Evolutionary conservation across 169 alveolate genomes (phyloP).

Genomic region (Plasmodium vinckei): DNA sequence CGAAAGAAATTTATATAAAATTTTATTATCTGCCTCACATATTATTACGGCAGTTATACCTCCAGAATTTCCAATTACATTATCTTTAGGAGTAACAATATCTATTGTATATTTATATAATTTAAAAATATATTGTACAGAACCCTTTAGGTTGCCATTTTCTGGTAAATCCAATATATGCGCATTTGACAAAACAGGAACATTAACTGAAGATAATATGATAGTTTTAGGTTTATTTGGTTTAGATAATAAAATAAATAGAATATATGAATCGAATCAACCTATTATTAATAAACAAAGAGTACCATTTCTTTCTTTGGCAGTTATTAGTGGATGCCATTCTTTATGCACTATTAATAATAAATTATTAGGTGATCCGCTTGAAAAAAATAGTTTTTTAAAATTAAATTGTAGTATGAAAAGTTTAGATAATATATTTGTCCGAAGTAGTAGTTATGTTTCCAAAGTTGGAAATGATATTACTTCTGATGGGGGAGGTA

Average conservation of each 20-base stretch:
- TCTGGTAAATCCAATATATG: constrained; percentile 94
- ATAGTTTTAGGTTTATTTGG: constrained; percentile 86
- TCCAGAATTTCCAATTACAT: constrained; percentile 98
- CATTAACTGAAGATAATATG: constrained; percentile 95
- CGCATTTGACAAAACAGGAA: constrained; percentile 99
- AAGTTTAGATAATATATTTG: constrained; percentile 55
- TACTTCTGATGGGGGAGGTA: background rate
- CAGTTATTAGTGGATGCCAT: constrained; percentile 96
- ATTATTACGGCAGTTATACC: constrained; percentile 99
- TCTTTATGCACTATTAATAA: constrained; percentile 90
- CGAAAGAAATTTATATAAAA: constrained; percentile 86
- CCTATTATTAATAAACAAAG: constrained; percentile 37
- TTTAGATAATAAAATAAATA: constrained; percentile 18
- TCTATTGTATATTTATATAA: constrained; percentile 93
- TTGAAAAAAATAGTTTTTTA: constrained; percentile 93
- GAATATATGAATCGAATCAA: constrained; percentile 33
- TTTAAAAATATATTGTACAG: constrained; percentile 97
- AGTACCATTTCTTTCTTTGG: constrained; percentile 86
- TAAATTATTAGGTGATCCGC: constrained; percentile 96
- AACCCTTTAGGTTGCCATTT: constrained; percentile 98
- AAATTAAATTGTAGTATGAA: constrained; percentile 76
- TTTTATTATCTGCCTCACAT: constrained; percentile 94
- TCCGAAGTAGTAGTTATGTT: constrained; percentile 13
- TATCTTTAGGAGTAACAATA: constrained; percentile 97
- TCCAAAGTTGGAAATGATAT: background rate